These are phyloP conservation scores for Trypanosoma lewisi DNA, from an alignment of 208 protist genomes.

Conservation along the genomic window DNA sequence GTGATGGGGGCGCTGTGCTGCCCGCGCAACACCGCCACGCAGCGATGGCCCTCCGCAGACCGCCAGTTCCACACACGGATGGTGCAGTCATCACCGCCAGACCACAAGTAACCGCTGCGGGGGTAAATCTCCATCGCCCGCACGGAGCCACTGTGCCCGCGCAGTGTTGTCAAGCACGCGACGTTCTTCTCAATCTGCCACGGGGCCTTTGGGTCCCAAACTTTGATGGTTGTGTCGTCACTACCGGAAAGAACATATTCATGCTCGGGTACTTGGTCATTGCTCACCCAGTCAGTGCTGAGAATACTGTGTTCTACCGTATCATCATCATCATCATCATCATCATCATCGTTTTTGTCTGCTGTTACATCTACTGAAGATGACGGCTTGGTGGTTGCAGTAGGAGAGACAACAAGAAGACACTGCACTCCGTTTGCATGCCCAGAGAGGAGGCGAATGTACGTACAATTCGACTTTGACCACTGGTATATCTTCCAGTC, in stretches of 20 bases:
- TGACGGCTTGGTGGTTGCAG: not conserved
- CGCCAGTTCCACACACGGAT: conserved; percentile 60
- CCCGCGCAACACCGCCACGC: conserved; percentile 34
- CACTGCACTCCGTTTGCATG: conserved; percentile 62
- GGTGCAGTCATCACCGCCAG: conserved; percentile 47
- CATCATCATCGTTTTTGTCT: conserved; percentile 2
- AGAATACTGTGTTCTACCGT: too few relatives aligned
- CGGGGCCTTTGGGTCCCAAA: conserved; percentile 45
- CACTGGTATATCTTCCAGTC: conserved; percentile 80
- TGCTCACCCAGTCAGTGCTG: too few relatives aligned
- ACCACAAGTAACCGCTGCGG: conserved; percentile 60
- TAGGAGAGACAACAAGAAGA: conserved; percentile 20
- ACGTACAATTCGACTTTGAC: conserved; percentile 49
- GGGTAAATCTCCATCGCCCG: conserved; percentile 33
- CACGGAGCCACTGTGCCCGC: conserved; percentile 35
- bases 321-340: not conserved
- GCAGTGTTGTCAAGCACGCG: conserved; percentile 53
- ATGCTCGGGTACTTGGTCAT: conserved; percentile 1
- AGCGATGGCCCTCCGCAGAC: not conserved
- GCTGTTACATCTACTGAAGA: not conserved
- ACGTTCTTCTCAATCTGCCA: conserved; percentile 27
- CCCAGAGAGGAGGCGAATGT: conserved; percentile 52
- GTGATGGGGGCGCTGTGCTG: conserved; percentile 51
- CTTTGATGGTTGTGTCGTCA: conserved; percentile 59
- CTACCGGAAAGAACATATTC: conserved; percentile 53